A percentile compares a stretch with the other conserved stretches of the same genome.
Conservation (phyloP, 257 asterid species). For the Fraxinus pennsylvanica region DNA sequence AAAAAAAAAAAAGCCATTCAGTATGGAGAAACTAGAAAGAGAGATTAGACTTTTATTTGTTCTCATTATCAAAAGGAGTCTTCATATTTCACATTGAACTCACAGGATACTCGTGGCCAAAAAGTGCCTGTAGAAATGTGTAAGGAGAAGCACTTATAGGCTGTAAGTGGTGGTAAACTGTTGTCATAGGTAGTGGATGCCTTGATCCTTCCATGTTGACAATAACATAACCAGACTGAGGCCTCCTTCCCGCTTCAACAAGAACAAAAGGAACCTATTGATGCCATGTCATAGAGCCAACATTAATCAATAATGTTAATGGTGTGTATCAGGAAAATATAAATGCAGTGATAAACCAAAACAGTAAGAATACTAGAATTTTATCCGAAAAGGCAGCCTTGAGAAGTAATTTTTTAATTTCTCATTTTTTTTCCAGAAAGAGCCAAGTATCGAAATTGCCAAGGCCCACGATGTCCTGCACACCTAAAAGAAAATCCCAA, state of each 20-base stretch:
- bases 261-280: constrained; percentile 85
- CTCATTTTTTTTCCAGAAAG: background rate
- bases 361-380: background rate
- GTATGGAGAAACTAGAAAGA: constrained; percentile 1
- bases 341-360: background rate
- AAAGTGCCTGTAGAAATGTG: constrained; percentile 81
- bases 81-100: constrained; percentile 40
- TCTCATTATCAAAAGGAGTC: constrained; percentile 1
- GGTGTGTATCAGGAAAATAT: constrained; percentile 3
- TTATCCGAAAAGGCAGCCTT: background rate
- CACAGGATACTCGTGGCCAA: constrained; percentile 85
- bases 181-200: constrained; percentile 79
- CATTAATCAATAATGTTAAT: constrained; percentile 20
- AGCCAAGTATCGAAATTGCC: background rate
- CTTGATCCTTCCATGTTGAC: constrained; percentile 88
- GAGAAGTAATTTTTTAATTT: background rate
- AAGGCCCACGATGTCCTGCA: background rate
- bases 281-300: background rate
- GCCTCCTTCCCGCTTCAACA: constrained; percentile 60
- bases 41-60: constrained; percentile 9
- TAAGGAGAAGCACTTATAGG: constrained; percentile 66
- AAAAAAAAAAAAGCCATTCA: background rate
- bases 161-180: constrained; percentile 71
- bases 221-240: constrained; percentile 58
- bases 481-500: background rate